Evolutionary conservation across 345 rosid species (phyloP).

Genomic region (Rhodomyrtus tomentosa): DNA sequence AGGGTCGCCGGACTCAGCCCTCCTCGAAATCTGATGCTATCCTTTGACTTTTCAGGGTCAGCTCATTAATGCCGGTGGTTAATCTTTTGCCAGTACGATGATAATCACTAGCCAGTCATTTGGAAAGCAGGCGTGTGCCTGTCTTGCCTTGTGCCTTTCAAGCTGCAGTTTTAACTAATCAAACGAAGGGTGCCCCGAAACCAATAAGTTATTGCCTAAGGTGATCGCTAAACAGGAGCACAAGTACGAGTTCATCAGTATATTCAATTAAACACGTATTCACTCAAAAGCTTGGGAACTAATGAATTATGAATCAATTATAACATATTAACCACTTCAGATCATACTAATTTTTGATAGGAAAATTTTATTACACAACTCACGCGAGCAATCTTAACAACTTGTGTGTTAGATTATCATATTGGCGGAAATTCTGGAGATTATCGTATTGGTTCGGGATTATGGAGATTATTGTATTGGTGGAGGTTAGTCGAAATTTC

Average conservation of each 20-base stretch:
- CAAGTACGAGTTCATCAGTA: neutral
- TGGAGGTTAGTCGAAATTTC: neutral
- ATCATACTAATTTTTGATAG: neutral
- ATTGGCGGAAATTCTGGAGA: too few relatives aligned
- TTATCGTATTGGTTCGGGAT: too few relatives aligned
- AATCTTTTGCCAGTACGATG: neutral
- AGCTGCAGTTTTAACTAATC: neutral
- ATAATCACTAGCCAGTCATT: neutral
- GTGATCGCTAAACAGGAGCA: neutral
- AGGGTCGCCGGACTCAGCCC: neutral
- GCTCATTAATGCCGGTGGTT: neutral
- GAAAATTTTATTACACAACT: neutral
- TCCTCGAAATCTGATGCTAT: neutral
- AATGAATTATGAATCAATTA: neutral
- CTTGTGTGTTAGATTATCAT: neutral
- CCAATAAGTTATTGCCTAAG: neutral
- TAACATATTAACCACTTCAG: neutral
- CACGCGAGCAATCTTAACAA: neutral
- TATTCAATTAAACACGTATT: fast-evolving
- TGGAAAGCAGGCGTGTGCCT: neutral
- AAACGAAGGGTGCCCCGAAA: neutral
- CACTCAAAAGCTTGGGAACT: neutral
- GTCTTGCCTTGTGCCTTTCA: neutral
- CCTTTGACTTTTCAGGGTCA: neutral
- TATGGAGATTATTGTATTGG: neutral